Percentiles rank a stretch among this genome's conserved stretches.
Conservation (phyloP, 2,329 filamentous ascomycete species). For the Aurifilum marmelostoma region DNA sequence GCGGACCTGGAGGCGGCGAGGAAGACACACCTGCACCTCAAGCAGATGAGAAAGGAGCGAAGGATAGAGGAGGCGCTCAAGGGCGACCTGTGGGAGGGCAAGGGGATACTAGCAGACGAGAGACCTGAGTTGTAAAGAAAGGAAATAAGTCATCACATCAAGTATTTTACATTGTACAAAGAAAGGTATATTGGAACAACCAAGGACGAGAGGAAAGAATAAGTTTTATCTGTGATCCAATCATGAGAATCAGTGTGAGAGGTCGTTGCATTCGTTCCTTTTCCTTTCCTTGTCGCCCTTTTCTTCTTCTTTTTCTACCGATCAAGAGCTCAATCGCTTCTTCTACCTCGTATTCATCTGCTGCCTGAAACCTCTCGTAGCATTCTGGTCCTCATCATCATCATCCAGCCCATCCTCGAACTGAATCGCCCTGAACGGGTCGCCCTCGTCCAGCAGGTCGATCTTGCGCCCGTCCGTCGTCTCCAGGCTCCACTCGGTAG, state of each 20-base stretch:
- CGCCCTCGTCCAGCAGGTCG: slow-evolving; percentile 72
- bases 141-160: background rate
- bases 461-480: slow-evolving; percentile 63
- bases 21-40: slow-evolving; percentile 56
- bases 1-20: slow-evolving; percentile 53
- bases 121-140: background rate
- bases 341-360: slow-evolving; percentile 41
- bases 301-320: background rate
- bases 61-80: slow-evolving; percentile 42
- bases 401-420: slow-evolving; percentile 35
- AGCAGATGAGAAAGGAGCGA: slow-evolving; percentile 51
- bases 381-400: slow-evolving; percentile 43
- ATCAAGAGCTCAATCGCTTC: background rate
- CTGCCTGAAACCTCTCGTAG: slow-evolving; percentile 53
- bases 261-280: background rate
- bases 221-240: background rate
- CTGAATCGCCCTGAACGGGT: slow-evolving; percentile 67
- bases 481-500: slow-evolving; percentile 85
- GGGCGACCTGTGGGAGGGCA: slow-evolving; percentile 32
- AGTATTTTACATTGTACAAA: slow-evolving; percentile 7
- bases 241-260: background rate
- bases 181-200: background rate
- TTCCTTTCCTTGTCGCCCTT: too few relatives aligned
- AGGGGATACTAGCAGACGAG: slow-evolving; percentile 11
- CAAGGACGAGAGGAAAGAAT: background rate